These are phyloP conservation scores for Cocos nucifera DNA, from an alignment of 176 grass and related monocot species.

Conservation along the genomic window DNA sequence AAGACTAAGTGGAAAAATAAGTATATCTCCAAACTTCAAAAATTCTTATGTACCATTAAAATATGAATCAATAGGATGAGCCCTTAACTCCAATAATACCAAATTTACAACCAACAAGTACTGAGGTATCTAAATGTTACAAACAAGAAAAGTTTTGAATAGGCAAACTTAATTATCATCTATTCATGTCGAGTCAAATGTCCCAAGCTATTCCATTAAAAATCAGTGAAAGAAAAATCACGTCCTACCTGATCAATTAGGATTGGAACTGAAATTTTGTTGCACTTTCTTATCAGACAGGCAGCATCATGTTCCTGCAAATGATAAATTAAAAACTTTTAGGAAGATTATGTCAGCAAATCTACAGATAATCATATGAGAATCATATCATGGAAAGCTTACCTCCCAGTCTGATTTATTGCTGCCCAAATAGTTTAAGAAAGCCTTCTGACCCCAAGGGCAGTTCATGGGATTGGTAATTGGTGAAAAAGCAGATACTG, in stretches of 20 bases:
- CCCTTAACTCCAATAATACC: no score
- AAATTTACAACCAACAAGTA: no score
- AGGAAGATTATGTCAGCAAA: no score
- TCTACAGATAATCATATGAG: not conserved
- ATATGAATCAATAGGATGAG: no score
- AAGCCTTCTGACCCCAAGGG: constrained; percentile 91
- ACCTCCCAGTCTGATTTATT: constrained; percentile 79
- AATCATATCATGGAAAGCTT: constrained; percentile 2
- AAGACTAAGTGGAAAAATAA: not conserved
- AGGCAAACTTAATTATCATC: no score
- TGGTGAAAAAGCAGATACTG: constrained; percentile 81
- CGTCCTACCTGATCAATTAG: constrained; percentile 88
- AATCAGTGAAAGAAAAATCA: not conserved
- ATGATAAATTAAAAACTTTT: no score
- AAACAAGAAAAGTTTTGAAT: not conserved
- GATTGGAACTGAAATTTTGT: constrained; percentile 50
- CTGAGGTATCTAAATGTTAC: not conserved
- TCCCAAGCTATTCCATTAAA: not conserved
- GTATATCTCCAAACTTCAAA: not conserved
- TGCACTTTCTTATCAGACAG: constrained; percentile 56
- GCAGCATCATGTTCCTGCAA: constrained; percentile 84
- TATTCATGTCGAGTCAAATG: no score
- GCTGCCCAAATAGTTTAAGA: constrained; percentile 86
- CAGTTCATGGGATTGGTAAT: constrained; percentile 81
- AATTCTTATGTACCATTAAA: not conserved